A percentile compares a stretch with the other conserved stretches of the same genome.
Evolutionary conservation across 352 stramenopile species (phyloP).

Genomic region (Pseudoperonospora humuli): DNA sequence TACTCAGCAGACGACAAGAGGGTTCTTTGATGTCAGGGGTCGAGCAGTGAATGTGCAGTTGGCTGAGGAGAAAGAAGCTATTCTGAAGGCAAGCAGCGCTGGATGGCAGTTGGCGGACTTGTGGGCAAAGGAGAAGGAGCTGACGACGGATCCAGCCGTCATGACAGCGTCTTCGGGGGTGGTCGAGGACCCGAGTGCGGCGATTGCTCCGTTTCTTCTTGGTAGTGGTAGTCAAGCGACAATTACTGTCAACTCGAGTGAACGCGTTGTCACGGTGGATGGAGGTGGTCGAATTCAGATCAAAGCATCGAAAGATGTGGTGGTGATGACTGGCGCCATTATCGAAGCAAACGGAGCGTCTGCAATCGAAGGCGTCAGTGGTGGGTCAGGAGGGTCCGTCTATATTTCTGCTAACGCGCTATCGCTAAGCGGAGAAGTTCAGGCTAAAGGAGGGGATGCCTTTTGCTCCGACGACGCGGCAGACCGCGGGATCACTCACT

Average conservation of each 20-base stretch:
- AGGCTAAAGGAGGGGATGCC: constrained; percentile 44
- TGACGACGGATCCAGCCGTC: constrained; percentile 18
- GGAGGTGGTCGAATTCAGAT: constrained; percentile 60
- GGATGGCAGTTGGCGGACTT: constrained; percentile 46
- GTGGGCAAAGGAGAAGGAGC: constrained; percentile 30
- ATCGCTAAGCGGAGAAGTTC: constrained; percentile 33
- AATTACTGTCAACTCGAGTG: background rate
- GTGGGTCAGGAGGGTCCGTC: constrained; percentile 49
- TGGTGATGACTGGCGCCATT: constrained; percentile 44
- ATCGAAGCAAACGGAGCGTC: constrained; percentile 47
- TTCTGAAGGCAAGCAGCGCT: constrained; percentile 35
- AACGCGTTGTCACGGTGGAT: constrained; percentile 14
- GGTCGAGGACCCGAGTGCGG: constrained; percentile 16
- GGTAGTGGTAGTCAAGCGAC: constrained; percentile 34
- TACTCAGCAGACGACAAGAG: constrained; percentile 25
- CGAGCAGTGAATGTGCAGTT: constrained; percentile 17
- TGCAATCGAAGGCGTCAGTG: constrained; percentile 30
- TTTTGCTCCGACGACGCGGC: constrained; percentile 27
- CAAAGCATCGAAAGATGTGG: constrained; percentile 53
- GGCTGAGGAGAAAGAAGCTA: constrained; percentile 20
- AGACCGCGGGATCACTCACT: constrained; percentile 28
- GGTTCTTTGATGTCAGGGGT: constrained; percentile 46
- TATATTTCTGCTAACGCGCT: constrained; percentile 41
- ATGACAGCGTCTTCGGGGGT: constrained; percentile 5
- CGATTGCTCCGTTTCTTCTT: constrained; percentile 34